These are phyloP conservation scores for Solanum sitiens DNA, from an alignment of 257 asterid genomes.

Conservation along the genomic window DNA sequence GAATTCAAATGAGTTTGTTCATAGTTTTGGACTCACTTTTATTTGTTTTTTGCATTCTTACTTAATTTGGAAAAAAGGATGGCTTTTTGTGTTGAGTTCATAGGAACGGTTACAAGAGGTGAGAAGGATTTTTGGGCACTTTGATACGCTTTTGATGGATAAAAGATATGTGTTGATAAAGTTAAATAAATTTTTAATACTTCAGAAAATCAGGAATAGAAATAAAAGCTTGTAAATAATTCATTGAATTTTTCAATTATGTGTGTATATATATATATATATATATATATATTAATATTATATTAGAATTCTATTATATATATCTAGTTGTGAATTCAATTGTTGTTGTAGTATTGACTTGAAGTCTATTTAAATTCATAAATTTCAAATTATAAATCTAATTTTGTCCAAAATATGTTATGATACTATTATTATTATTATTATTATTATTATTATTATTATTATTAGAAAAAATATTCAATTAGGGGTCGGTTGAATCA, in stretches of 20 bases:
- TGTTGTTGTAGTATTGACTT: not conserved
- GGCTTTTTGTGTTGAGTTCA: not conserved
- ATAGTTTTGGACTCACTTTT: not conserved
- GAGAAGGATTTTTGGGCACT: not conserved
- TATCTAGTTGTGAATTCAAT: not conserved
- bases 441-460: no score
- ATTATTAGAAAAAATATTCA: not conserved
- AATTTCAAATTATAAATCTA: not conserved
- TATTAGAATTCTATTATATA: not conserved
- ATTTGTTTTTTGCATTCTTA: not conserved
- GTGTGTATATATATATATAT: not conserved
- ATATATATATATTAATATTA: not conserved
- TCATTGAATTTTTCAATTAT: not conserved
- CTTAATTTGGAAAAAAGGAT: not conserved
- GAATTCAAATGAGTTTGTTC: not conserved
- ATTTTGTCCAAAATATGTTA: not conserved
- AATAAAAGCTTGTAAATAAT: not conserved
- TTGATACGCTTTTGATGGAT: not conserved
- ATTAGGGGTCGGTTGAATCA: not conserved
- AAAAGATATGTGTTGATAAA: not conserved
- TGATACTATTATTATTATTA: not conserved
- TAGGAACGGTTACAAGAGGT: not conserved
- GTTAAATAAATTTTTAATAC: not conserved
- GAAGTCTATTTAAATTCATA: not conserved
- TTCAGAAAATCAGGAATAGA: rapidly evolving